These are phyloP conservation scores for Periconia sp. DNA, from an alignment of 2,329 filamentous ascomycete genomes.

Conservation along the genomic window DNA sequence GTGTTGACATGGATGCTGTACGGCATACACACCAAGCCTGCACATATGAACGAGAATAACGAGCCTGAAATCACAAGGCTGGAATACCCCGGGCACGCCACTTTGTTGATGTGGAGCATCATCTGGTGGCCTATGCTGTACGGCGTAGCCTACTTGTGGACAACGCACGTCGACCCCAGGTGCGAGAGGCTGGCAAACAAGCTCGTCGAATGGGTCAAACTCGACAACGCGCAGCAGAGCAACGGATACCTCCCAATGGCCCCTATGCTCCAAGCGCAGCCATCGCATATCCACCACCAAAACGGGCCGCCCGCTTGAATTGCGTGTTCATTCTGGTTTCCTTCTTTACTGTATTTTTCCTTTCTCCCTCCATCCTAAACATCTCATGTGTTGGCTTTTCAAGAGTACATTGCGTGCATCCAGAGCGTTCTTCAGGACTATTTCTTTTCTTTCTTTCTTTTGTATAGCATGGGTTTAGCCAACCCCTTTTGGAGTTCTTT, in stretches of 20 bases:
- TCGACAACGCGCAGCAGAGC: constrained; percentile 1
- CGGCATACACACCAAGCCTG: constrained; percentile 6
- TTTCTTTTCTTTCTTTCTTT: not conserved
- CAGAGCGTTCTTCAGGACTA: not conserved
- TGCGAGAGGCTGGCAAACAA: constrained; percentile 10
- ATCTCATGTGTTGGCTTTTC: too few species aligned
- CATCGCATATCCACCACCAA: not conserved
- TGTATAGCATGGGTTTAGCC: not conserved
- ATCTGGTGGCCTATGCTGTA: constrained; percentile 7
- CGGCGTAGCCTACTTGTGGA: constrained; percentile 6
- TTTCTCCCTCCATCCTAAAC: too few species aligned
- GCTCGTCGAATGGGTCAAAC: constrained; percentile 5
- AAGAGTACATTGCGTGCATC: not conserved
- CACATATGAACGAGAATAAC: constrained; percentile 7
- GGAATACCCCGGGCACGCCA: constrained; percentile 6
- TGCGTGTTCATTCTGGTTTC: not conserved
- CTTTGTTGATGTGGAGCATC: constrained; percentile 2
- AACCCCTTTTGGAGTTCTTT: not conserved
- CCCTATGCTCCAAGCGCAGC: not conserved
- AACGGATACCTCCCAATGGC: constrained; percentile 8
- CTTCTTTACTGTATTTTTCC: not conserved
- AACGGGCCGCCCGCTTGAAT: not conserved
- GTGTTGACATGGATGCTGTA: constrained; percentile 9
- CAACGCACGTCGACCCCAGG: constrained; percentile 8
- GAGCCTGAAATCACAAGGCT: constrained; percentile 6